Base-by-base conservation (phyloP, 139 green algal species). In the Tetradesmus obliquus region DNA sequence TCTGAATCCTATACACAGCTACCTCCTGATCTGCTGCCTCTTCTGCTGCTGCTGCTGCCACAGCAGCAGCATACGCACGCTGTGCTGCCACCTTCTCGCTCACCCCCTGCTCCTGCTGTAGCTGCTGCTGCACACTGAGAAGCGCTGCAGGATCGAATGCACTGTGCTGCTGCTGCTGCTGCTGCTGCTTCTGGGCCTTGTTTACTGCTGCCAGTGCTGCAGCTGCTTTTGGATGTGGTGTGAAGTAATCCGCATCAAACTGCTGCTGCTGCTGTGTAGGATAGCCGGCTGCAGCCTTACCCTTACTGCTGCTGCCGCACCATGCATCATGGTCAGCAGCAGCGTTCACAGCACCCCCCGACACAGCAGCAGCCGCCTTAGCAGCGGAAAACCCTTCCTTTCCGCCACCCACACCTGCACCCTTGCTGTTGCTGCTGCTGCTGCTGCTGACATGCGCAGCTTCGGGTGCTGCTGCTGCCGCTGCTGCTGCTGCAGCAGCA, bases 401-500 rank as follows among this genome's bases (percentile, higher is more conserved):
- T 0, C 66, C 66, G 0, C 66, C 66, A 45, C 32, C 32, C 32
- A 45, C 32, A 17, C 66, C 32, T 45, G 32, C 66, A 76, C 13
- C 66, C 66, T 76, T 89, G 62, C 62, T 89, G 84, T 60, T 89
- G 84, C 58, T 88, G 84, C 62, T 82, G 62, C 60, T 53, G 32
- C 79, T 45, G 10, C 79, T 55, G 62, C 12, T 15, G n/a, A 24
- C 3, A 76, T 24, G 15, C 3, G 66, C 66, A 76, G 82, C 82
- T 62, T 55, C 53, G 20, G 54, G 53, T 71, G 54, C 82, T 71
- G 54, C 53, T 19, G 19, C 22, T 55, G 84, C 84, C 79, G 84
- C 84, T 89, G 60, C 84, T 60, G 84, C 84, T 58, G 84, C 84
- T 60, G 84, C 84, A 62, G 84, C 62, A 45, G 84, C 84, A 22